Conservation (phyloP, 1,284 basidiomycete genomes). For the Wallemia mellicola region DNA sequence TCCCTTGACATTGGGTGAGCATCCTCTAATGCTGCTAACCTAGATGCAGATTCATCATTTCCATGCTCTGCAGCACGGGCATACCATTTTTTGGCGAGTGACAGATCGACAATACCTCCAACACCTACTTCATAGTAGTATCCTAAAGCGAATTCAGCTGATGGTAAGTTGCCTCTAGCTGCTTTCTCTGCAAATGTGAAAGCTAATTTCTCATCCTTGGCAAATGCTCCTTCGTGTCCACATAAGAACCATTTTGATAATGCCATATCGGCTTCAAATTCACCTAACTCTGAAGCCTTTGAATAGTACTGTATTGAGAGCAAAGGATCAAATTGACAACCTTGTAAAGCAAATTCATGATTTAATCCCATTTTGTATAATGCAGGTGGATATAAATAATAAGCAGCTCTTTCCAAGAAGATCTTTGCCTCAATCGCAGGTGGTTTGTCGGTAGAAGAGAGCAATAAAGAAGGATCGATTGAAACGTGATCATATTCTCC, state of each 20-base stretch:
- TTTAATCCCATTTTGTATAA: conserved; percentile 79
- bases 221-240: conserved; percentile 45
- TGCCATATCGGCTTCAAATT: conserved; percentile 82
- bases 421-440: conserved; percentile 22
- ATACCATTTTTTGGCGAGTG: conserved; percentile 36
- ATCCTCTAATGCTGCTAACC: conserved; percentile 34
- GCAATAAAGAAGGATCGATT: conserved; percentile 20
- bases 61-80: conserved; percentile 34
- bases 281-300: conserved; percentile 47
- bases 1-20: conserved; percentile 35
- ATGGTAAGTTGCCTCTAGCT: conserved; percentile 41
- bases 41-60: conserved; percentile 47
- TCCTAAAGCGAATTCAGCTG: conserved; percentile 76
- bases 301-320: conserved; percentile 78
- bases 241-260: conserved; percentile 85
- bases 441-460: conserved; percentile 12
- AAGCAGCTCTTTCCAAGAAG: conserved; percentile 51
- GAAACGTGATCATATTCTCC: conserved; percentile 27
- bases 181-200: conserved; percentile 78
- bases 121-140: conserved; percentile 49
- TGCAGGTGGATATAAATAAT: conserved; percentile 54
- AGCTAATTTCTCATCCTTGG: conserved; percentile 64
- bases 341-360: conserved; percentile 65
- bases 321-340: conserved; percentile 62
- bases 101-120: conserved; percentile 21